Evolutionary conservation across 352 stramenopile species (phyloP).

Genomic region (Proteromonas lacertae): DNA sequence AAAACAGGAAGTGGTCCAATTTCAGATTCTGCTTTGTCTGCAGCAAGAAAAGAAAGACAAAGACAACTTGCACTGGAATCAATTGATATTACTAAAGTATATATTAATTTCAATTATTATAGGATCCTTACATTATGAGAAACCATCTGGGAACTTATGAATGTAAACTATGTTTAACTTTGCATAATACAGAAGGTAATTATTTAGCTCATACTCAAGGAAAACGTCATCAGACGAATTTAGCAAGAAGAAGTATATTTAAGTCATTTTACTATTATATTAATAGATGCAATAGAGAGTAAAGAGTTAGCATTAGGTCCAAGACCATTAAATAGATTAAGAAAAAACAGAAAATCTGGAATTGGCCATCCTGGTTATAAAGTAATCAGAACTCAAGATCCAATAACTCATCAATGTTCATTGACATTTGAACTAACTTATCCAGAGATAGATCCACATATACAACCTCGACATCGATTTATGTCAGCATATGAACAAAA

Average conservation of each 20-base stretch:
- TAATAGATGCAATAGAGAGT: too few relatives aligned
- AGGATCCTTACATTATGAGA: conserved; percentile 94
- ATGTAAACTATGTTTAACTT: conserved; percentile 89
- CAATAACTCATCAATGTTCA: conserved; percentile 30
- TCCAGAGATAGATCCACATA: conserved; percentile 53
- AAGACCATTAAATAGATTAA: too few relatives aligned
- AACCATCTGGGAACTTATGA: conserved; percentile 95
- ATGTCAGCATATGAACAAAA: conserved; percentile 97
- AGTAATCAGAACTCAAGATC: conserved; percentile 60
- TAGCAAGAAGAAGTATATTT: not conserved
- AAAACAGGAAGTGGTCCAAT: conserved; percentile 35
- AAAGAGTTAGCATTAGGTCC: too few relatives aligned
- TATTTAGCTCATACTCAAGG: conserved; percentile 96
- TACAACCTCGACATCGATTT: conserved; percentile 84
- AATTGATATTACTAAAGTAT: conserved; percentile 71
- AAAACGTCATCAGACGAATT: conserved; percentile 64
- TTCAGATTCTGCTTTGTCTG: conserved; percentile 21
- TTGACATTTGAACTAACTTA: conserved; percentile 59
- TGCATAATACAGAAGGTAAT: conserved; percentile 95
- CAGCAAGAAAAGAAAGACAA: conserved; percentile 74
- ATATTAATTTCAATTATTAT: not conserved
- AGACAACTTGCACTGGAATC: conserved; percentile 87
- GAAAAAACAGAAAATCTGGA: not conserved
- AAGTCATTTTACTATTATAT: too few relatives aligned
- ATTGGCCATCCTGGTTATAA: not conserved